Percentiles rank a stretch among this genome's conserved stretches.
phyloP scores from a whole-genome alignment of 805 yeast genomes.

The Candida maesae region DNA sequence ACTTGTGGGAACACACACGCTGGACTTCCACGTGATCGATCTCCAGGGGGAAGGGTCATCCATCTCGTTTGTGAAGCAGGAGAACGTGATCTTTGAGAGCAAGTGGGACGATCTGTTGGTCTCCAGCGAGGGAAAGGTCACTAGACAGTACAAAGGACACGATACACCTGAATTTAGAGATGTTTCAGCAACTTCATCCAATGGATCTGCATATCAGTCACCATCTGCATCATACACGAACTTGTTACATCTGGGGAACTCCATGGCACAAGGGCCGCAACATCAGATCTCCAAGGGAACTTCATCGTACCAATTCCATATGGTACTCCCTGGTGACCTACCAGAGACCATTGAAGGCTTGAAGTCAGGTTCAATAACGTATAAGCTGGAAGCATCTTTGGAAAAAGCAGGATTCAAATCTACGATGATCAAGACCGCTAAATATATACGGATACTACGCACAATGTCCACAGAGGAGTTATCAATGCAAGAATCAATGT shows the following conservation, averaged over 20 bases:
- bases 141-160: constrained; percentile 2
- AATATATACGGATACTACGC: constrained; percentile 72
- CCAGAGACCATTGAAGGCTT: constrained; percentile 89
- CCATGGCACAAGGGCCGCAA: no score
- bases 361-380: constrained; percentile 70
- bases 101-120: constrained; percentile 59
- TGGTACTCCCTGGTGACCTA: constrained; percentile 67
- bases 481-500: constrained; percentile 70
- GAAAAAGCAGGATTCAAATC: constrained; percentile 57
- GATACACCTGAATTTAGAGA: neutral
- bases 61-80: constrained; percentile 40
- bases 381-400: constrained; percentile 66
- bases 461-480: constrained; percentile 78
- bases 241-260: constrained; percentile 6
- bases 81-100: constrained; percentile 60
- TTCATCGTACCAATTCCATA: constrained; percentile 79
- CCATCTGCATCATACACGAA: constrained; percentile 8
- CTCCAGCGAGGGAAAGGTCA: constrained; percentile 27
- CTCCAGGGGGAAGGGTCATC: constrained; percentile 33
- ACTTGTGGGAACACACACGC: constrained; percentile 56
- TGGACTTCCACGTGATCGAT: constrained; percentile 47
- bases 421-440: constrained; percentile 40
- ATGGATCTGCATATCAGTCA: constrained; percentile 1
- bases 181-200: constrained; percentile 5
- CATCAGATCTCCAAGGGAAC: constrained; percentile 54